phyloP scores from a whole-genome alignment of 371 early-diverging fungal genomes.

The Amoeboaphelidium protococcarum region DNA sequence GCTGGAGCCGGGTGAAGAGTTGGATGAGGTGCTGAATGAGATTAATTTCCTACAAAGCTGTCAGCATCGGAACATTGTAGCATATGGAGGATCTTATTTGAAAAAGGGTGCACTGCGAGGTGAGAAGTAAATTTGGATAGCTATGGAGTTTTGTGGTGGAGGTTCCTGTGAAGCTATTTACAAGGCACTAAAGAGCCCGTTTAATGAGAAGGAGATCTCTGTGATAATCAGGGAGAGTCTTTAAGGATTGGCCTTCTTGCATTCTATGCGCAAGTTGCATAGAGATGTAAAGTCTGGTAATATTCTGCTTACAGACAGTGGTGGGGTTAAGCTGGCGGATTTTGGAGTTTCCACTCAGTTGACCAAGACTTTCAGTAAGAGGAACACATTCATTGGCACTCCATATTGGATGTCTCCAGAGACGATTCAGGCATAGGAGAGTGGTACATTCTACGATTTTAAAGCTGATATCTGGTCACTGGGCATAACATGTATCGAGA shows the following conservation, averaged over 20 bases:
- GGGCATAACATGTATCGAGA: slow-evolving; percentile 52
- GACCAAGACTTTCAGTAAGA: slow-evolving; percentile 1
- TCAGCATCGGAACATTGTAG: slow-evolving; percentile 17
- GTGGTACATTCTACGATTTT: background rate
- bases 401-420: slow-evolving; percentile 3
- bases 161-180: slow-evolving; percentile 19
- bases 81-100: slow-evolving; percentile 22
- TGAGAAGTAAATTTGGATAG: slow-evolving; percentile 19
- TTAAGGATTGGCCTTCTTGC: slow-evolving; percentile 17
- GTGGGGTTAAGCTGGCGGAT: slow-evolving; percentile 7
- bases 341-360: slow-evolving; percentile 15
- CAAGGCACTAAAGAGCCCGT: slow-evolving; percentile 10
- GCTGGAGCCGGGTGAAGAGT: slow-evolving; percentile 22
- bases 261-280: slow-evolving; percentile 16
- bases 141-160: slow-evolving; percentile 26
- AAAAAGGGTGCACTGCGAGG: slow-evolving; percentile 17
- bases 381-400: slow-evolving; percentile 1
- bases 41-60: slow-evolving; percentile 24
- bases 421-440: background rate
- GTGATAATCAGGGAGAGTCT: slow-evolving; percentile 16
- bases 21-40: slow-evolving; percentile 23
- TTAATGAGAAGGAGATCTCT: slow-evolving; percentile 16
- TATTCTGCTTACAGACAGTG: background rate
- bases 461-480: slow-evolving; percentile 55
- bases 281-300: slow-evolving; percentile 1